These are phyloP conservation scores for Chalciporus sphaerocephalus DNA, from an alignment of 768 basidiomycete genomes.

Conservation along the genomic window DNA sequence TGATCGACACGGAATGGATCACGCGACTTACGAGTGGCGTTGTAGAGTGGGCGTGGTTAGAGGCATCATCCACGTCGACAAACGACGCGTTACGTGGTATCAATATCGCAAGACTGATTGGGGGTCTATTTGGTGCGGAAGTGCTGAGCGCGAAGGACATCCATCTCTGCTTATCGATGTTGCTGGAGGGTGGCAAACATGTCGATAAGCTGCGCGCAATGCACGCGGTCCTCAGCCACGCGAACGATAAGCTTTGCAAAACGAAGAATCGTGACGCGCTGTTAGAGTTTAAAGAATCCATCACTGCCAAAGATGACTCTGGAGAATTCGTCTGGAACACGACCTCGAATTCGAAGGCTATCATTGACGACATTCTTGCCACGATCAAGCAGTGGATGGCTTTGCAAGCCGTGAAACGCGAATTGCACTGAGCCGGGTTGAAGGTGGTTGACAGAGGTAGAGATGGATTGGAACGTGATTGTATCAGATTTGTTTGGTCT, in stretches of 20 bases:
- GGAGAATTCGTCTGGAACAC: conserved; percentile 23
- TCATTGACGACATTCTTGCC: conserved; percentile 23
- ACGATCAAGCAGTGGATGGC: conserved; percentile 27
- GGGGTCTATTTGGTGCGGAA: conserved; percentile 29
- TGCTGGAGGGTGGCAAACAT: conserved; percentile 17
- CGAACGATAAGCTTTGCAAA: conserved; percentile 33
- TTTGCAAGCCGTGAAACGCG: conserved; percentile 20
- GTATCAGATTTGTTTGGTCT: conserved; percentile 6
- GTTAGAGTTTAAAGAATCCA: conserved; percentile 14
- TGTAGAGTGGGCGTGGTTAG: conserved; percentile 16
- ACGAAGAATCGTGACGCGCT: conserved; percentile 15
- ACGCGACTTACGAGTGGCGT: neutral
- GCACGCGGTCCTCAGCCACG: conserved; percentile 33
- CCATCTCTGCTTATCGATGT: conserved; percentile 25
- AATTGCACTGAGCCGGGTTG: conserved; percentile 25
- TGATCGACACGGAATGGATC: neutral
- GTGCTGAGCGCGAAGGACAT: conserved; percentile 26
- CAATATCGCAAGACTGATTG: conserved; percentile 32
- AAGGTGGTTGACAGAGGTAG: conserved; percentile 14
- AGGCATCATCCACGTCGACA: neutral
- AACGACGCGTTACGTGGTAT: conserved; percentile 14
- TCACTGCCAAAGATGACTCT: conserved; percentile 14
- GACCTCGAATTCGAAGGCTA: conserved; percentile 6
- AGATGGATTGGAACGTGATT: conserved; percentile 33
- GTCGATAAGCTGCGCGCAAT: conserved; percentile 33